phyloP scores from a whole-genome alignment of 2,329 filamentous ascomycete genomes.

The Apiospora marii region DNA sequence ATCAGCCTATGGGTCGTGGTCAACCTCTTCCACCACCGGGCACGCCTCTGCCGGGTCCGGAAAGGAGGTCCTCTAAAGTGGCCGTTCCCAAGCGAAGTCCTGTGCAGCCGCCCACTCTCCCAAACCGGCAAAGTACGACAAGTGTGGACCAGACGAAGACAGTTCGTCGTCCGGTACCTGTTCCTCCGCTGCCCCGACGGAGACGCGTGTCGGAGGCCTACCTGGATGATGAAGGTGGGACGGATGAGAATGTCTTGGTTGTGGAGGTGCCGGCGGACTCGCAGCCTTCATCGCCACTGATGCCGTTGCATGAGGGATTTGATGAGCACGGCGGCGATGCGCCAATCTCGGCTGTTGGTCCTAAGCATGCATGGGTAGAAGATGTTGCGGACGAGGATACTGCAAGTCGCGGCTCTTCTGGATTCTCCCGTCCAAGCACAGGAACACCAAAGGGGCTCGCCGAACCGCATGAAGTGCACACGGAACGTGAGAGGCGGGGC shows the following conservation, averaged over 20 bases:
- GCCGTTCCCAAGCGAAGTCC: constrained; percentile 40
- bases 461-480: not conserved
- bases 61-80: constrained; percentile 34
- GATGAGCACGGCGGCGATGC: constrained; percentile 18
- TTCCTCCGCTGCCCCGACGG: constrained; percentile 41
- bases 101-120: constrained; percentile 35
- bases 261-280: constrained; percentile 43
- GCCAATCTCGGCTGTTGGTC: constrained; percentile 26
- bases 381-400: constrained; percentile 35
- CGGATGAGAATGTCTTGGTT: constrained; percentile 42
- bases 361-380: constrained; percentile 41
- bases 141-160: constrained; percentile 34
- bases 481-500: not conserved
- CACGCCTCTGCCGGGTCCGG: constrained; percentile 42
- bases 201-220: constrained; percentile 42
- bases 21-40: constrained; percentile 44
- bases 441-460: not conserved
- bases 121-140: constrained; percentile 34
- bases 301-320: constrained; percentile 32
- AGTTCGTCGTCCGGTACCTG: constrained; percentile 40
- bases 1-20: constrained; percentile 45
- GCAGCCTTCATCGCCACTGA: constrained; percentile 40
- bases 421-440: not conserved
- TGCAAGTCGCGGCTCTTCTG: not conserved
- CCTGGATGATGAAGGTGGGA: constrained; percentile 29